phyloP scores from a whole-genome alignment of 2,329 filamentous ascomycete genomes.

The Cladosporium colombiae region DNA sequence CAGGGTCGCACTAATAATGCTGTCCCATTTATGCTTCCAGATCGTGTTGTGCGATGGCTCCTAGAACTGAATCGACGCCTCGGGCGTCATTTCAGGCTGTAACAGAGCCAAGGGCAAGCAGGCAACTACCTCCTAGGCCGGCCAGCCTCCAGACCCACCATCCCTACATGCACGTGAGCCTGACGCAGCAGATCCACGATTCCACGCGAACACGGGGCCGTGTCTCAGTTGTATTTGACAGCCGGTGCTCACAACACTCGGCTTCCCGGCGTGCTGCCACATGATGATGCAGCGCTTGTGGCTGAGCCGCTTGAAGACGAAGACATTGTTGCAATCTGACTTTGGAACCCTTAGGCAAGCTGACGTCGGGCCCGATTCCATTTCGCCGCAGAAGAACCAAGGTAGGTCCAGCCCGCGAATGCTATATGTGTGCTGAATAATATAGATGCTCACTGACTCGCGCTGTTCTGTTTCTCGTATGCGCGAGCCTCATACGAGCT shows the following conservation, averaged over 20 bases:
- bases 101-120: neutral
- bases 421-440: conserved; percentile 10
- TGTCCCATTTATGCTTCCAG: neutral
- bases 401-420: conserved; percentile 6
- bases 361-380: neutral
- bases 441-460: conserved; percentile 2
- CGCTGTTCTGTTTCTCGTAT: neutral
- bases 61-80: neutral
- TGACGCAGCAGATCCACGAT: conserved; percentile 6
- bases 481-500: neutral
- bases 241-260: neutral
- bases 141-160: conserved; percentile 11
- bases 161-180: conserved; percentile 19
- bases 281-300: conserved; percentile 13
- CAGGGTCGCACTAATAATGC: neutral
- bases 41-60: neutral
- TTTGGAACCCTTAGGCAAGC: neutral
- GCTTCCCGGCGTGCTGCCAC: conserved; percentile 3
- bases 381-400: neutral
- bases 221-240: conserved; percentile 12
- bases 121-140: conserved; percentile 13
- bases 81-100: conserved; percentile 10
- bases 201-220: conserved; percentile 14
- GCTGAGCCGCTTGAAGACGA: conserved; percentile 4
- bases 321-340: neutral